These are phyloP conservation scores for Paramecium biaurelia DNA, from an alignment of 73 alveolate genomes.

Conservation along the genomic window DNA sequence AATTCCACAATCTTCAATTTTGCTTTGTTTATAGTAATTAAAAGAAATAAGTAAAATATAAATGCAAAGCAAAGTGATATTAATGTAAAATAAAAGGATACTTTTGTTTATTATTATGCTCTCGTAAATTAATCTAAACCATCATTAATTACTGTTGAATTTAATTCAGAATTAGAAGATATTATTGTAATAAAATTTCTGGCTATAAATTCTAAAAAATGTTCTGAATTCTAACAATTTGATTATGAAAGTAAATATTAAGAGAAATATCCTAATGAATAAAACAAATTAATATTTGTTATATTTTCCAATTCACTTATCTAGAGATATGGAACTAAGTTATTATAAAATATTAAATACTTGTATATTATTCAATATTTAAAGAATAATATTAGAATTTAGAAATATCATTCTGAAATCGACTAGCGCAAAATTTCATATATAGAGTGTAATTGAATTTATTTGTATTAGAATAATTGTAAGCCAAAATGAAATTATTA, in stretches of 20 bases:
- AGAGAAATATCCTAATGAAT: not conserved
- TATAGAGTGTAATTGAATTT: not conserved
- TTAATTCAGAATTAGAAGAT: not conserved
- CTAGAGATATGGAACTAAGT: not conserved
- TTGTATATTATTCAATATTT: not conserved
- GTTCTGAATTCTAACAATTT: not conserved
- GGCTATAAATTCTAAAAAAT: not conserved
- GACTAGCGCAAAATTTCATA: not conserved
- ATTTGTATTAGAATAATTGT: not conserved
- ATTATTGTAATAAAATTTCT: not conserved
- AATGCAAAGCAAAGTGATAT: not conserved
- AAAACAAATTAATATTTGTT: not conserved
- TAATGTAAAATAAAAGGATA: not conserved
- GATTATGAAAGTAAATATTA: not conserved
- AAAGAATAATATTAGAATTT: not conserved
- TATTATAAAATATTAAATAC: not conserved
- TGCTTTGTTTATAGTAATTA: not conserved
- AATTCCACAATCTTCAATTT: not conserved
- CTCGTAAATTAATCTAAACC: not conserved
- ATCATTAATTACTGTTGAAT: not conserved
- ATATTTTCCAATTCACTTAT: not conserved
- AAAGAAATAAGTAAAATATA: not conserved
- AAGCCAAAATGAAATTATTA: not conserved
- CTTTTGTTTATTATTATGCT: not conserved
- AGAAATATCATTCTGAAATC: not conserved